These are phyloP conservation scores for Rhizoclosmatium globosum DNA, from an alignment of 192 early-diverging fungal genomes.

Conservation along the genomic window DNA sequence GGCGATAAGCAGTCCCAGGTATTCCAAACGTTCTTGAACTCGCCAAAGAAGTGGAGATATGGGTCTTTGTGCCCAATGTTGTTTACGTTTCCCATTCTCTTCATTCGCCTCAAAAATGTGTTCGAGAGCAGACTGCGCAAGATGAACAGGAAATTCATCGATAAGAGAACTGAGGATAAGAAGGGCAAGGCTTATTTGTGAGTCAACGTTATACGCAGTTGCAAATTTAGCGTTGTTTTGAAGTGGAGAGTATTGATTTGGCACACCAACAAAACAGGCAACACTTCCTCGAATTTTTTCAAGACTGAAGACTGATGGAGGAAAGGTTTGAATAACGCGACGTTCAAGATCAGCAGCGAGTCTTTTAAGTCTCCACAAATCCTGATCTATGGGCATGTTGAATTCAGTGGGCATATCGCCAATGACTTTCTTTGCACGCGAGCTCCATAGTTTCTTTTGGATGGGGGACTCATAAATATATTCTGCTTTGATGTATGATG, in stretches of 20 bases:
- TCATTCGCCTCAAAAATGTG: conserved; percentile 25
- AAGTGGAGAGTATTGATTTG: background rate
- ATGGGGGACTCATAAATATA: conserved; percentile 22
- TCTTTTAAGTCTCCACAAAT: conserved; percentile 26
- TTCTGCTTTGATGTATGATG: background rate
- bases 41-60: conserved; percentile 39
- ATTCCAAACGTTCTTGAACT: conserved; percentile 29
- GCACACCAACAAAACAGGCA: conserved; percentile 6
- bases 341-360: conserved; percentile 39
- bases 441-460: conserved; percentile 25
- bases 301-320: conserved; percentile 22
- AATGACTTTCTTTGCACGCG: conserved; percentile 28
- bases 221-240: background rate
- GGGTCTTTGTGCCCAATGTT: conserved; percentile 31
- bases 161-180: conserved; percentile 20
- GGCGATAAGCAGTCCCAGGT: conserved; percentile 24
- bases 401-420: conserved; percentile 39
- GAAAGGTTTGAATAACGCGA: conserved; percentile 2
- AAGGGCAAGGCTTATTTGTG: conserved; percentile 15
- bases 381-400: conserved; percentile 47
- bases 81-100: background rate
- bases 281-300: conserved; percentile 22
- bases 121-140: conserved; percentile 22
- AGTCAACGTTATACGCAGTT: background rate
- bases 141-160: conserved; percentile 15